Evolutionary conservation across 192 early-diverging fungal species (phyloP).

Genomic region (Podila horticola): DNA sequence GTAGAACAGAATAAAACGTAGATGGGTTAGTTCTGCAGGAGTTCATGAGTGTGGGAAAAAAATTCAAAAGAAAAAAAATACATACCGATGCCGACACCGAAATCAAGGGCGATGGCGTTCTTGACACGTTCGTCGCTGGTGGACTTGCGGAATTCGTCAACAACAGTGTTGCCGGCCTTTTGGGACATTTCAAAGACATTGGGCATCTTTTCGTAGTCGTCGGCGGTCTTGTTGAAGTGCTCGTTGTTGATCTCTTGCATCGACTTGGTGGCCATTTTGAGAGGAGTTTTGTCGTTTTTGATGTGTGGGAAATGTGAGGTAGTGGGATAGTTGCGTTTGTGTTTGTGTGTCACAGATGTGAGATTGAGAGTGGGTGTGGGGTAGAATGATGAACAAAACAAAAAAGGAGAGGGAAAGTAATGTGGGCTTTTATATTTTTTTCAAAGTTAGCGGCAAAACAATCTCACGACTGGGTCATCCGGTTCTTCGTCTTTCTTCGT

Average conservation of each 20-base stretch:
- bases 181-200: conserved; percentile 13
- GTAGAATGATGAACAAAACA: too few species aligned
- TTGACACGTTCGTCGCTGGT: conserved; percentile 29
- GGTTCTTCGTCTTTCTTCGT: too few species aligned
- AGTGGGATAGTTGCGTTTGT: background rate
- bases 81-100: conserved; percentile 45
- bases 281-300: conserved; percentile 1
- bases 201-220: conserved; percentile 27
- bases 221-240: conserved; percentile 27
- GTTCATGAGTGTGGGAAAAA: background rate
- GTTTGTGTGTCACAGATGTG: too few species aligned
- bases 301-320: background rate
- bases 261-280: background rate
- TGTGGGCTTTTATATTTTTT: too few species aligned
- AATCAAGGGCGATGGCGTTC: conserved; percentile 25
- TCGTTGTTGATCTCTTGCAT: conserved; percentile 31
- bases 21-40: background rate
- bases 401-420: too few species aligned
- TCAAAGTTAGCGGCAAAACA: too few species aligned
- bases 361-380: too few species aligned
- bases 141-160: conserved; percentile 8
- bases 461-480: too few species aligned
- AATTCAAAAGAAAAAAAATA: background rate
- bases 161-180: conserved; percentile 6
- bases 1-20: background rate